Base-by-base conservation (phyloP, 495 filamentous ascomycete genomes). In the Penicillium subrubescens region DNA sequence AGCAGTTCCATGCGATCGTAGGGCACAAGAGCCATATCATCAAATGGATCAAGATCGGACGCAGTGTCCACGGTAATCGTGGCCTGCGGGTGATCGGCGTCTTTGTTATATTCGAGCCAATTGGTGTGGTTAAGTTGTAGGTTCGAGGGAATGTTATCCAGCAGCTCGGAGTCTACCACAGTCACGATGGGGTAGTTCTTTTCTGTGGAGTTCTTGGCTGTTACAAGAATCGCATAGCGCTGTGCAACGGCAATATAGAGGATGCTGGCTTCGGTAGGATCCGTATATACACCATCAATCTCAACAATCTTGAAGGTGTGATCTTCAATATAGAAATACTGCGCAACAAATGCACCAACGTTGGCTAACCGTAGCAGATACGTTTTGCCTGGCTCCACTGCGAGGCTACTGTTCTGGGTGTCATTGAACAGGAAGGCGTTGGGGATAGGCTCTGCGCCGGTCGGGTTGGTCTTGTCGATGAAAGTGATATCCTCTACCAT, bases 291-390 rank as follows among this genome's bases (percentile, higher is more conserved):
- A 17, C 83, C 83, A 62, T 84, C 82, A 27, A 84, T 75, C 69
- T 86, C 86, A 31, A 88, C 79, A 35, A 92, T 80, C 21, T 68
- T 79, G 55, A 89, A 82, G 57, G 81, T 86, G 65, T 93, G 90
- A 6, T 85, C 87, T 61, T 92, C 88, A 71, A 94, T 87, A 82
- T 88, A 91, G 75, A 94, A 87, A 83, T 90, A 91, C 67, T 93
- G 75, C 71, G 90, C 84, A 60, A 88, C 84, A 71, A 92, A 92
- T 15, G 88, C 89, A 4, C 85, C 88, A 48, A 91, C 88, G 71
- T 95, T 95, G 72, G 92, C 76, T 60, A 94, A 80, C 15, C 88
- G 88, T 71, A 97, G 82, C 14, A 94, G 79, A 62, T 97, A 97
- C 0, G 92, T 96, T 71, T 89, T 94, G 12, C 87, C 88, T 0